Evolutionary conservation across 352 stramenopile species (phyloP).

Genomic region (Globisporangium nunn): DNA sequence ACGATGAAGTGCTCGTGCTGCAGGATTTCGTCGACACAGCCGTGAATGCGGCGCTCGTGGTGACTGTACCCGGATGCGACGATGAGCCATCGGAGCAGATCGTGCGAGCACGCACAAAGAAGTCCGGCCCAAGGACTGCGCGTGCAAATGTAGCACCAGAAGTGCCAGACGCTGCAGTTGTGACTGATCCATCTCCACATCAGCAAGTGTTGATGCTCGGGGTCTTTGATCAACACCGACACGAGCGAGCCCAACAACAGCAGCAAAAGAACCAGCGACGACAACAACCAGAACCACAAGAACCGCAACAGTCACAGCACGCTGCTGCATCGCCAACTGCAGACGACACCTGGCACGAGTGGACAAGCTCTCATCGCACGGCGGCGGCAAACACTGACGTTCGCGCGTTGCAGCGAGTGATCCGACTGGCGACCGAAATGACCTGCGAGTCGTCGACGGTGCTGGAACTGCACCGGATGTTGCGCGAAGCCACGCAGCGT

Average conservation of each 20-base stretch:
- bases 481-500: constrained; percentile 25
- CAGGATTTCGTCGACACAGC: constrained; percentile 66
- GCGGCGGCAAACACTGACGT: constrained; percentile 25
- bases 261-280: too few species aligned
- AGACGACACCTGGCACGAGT: constrained; percentile 39
- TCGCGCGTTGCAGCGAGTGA: constrained; percentile 52
- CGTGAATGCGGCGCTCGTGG: constrained; percentile 33
- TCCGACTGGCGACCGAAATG: constrained; percentile 57
- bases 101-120: constrained; percentile 12
- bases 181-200: too few species aligned
- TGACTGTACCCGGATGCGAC: constrained; percentile 23
- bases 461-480: constrained; percentile 51
- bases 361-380: constrained; percentile 39
- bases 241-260: too few species aligned
- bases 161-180: too few species aligned
- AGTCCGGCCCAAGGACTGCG: background rate
- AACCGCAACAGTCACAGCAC: background rate
- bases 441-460: constrained; percentile 48
- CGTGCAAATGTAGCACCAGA: too few species aligned
- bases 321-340: constrained; percentile 13
- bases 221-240: too few species aligned
- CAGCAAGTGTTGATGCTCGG: too few species aligned
- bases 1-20: constrained; percentile 50
- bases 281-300: too few species aligned
- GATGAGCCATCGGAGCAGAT: constrained; percentile 11